Conservation (phyloP, 2,329 filamentous ascomycete species). For the Verticillium tricorpus region DNA sequence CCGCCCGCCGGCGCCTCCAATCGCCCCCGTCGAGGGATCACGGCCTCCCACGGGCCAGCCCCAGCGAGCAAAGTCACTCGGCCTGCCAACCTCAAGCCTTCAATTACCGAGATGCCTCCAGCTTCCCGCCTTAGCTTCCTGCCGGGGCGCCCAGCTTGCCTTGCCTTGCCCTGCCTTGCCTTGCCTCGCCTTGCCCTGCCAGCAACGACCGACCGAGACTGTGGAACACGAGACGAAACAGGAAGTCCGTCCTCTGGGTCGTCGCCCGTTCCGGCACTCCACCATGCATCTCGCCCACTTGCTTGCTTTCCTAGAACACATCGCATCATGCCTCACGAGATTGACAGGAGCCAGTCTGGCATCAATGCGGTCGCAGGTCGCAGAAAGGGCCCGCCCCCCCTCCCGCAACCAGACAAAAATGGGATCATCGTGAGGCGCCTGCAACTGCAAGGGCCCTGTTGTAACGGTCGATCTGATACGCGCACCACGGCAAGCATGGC, state of each 20-base stretch:
- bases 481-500: not conserved
- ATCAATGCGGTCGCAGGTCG: not conserved
- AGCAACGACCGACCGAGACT: not conserved
- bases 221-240: not conserved
- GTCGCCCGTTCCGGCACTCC: not conserved
- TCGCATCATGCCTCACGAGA: not conserved
- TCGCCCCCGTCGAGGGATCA: not conserved
- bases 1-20: not conserved
- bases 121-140: not conserved
- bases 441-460: not conserved
- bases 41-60: not conserved
- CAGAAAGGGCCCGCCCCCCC: not conserved
- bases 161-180: not conserved
- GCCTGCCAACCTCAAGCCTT: not conserved
- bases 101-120: not conserved
- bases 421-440: not conserved
- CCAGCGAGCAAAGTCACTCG: not conserved
- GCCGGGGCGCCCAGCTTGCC: not conserved
- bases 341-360: not conserved
- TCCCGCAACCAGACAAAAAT: not conserved
- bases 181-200: not conserved
- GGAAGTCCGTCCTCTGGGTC: not conserved
- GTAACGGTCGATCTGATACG: not conserved
- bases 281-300: not conserved
- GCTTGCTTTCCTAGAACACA: not conserved